phyloP scores from a whole-genome alignment of 169 alveolate species.

The Babesia ovata region DNA sequence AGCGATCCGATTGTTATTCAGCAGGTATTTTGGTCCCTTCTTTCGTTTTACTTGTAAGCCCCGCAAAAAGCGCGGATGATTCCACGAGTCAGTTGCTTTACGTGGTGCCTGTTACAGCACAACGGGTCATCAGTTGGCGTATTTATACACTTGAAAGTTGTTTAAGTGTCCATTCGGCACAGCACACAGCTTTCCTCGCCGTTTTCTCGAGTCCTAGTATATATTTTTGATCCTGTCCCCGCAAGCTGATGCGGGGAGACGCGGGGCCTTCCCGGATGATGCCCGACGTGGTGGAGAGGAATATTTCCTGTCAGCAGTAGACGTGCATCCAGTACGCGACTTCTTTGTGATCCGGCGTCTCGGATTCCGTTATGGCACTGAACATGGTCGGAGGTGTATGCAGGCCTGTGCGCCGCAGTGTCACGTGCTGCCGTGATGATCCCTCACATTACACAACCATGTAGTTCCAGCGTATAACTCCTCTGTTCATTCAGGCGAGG shows the following conservation, averaged over 20 bases:
- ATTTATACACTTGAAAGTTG: too few species aligned
- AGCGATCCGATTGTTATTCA: not conserved
- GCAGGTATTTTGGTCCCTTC: not conserved
- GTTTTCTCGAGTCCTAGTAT: not conserved
- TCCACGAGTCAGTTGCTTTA: not conserved
- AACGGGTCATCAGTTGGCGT: too few species aligned
- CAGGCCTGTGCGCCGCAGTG: not conserved
- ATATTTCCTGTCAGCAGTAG: not conserved
- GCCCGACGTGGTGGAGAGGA: not conserved
- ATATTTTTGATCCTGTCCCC: slow-evolving; percentile 23
- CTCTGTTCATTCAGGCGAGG: too few species aligned
- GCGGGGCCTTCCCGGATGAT: not conserved
- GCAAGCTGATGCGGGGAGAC: slow-evolving; percentile 52
- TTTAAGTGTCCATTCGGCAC: not conserved
- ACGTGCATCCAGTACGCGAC: not conserved
- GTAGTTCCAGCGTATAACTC: too few species aligned
- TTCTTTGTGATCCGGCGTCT: not conserved
- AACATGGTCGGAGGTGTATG: not conserved
- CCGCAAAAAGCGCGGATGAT: slow-evolving; percentile 12
- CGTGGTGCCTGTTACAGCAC: not conserved
- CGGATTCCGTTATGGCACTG: not conserved
- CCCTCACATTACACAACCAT: too few species aligned
- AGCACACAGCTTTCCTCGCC: not conserved
- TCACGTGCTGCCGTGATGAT: not conserved
- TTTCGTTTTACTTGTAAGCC: not conserved